Evolutionary conservation across 2,329 filamentous ascomycete genomes (phyloP).

Genomic region (Aspergillus sp.): DNA sequence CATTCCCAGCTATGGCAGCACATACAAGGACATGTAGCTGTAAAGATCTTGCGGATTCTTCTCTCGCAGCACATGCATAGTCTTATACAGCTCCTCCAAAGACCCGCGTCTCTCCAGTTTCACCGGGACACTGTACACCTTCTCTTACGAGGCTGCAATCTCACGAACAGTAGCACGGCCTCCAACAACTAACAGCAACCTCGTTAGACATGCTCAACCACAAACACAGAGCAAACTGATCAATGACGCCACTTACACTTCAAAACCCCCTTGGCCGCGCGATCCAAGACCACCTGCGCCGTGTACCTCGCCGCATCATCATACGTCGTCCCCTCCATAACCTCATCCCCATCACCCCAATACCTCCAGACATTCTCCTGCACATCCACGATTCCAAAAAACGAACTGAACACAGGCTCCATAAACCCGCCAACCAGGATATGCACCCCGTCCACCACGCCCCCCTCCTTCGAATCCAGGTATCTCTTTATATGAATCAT

Average conservation of each 20-base stretch:
- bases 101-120: constrained; percentile 25
- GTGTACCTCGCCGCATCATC: constrained; percentile 39
- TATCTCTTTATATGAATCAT: constrained; percentile 43
- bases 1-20: neutral
- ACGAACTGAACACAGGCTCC: constrained; percentile 31
- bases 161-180: constrained; percentile 26
- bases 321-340: constrained; percentile 41
- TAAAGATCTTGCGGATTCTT: constrained; percentile 17
- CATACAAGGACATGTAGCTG: constrained; percentile 16
- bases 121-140: constrained; percentile 24
- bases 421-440: constrained; percentile 43
- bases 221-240: no score
- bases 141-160: constrained; percentile 25
- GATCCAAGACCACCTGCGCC: constrained; percentile 31
- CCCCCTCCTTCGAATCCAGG: constrained; percentile 35
- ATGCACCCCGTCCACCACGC: constrained; percentile 40
- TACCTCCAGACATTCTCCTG: constrained; percentile 27
- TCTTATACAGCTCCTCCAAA: constrained; percentile 28
- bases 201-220: neutral
- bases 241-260: neutral
- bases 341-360: constrained; percentile 40
- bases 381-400: constrained; percentile 26
- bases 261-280: constrained; percentile 16
- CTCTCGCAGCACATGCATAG: constrained; percentile 23
- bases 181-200: constrained; percentile 33